A percentile compares a stretch with the other conserved stretches of the same genome.
Conservation (phyloP, 31 red algal species). For the Endocladia muricata region DNA sequence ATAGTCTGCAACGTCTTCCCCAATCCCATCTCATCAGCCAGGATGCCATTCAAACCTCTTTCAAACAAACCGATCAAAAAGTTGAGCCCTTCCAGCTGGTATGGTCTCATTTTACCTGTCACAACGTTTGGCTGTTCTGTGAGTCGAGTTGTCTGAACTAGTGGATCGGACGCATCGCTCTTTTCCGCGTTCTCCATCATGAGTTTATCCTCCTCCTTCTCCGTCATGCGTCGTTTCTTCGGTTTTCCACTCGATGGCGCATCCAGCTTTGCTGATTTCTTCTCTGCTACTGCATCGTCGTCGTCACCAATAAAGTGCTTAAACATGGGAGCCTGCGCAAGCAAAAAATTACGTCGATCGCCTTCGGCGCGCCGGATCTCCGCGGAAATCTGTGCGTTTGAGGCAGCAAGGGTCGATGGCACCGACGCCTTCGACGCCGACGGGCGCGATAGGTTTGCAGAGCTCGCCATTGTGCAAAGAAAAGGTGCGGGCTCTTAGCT, state of each 20-base stretch:
- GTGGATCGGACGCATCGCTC: conserved; percentile 48
- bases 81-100: conserved; percentile 99
- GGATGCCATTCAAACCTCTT: conserved; percentile 96
- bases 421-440: neutral
- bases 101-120: conserved; percentile 83
- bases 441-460: no score
- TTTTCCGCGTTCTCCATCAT: conserved; percentile 83
- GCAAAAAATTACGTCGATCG: conserved; percentile 82
- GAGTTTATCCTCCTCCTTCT: conserved; percentile 96
- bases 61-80: conserved; percentile 93
- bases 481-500: no score
- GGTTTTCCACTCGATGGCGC: conserved; percentile 12
- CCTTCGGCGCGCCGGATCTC: conserved; percentile 54
- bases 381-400: conserved; percentile 43
- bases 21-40: conserved; percentile 99
- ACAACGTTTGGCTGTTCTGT: conserved; percentile 82
- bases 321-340: conserved; percentile 92
- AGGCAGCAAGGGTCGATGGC: conserved; percentile 28
- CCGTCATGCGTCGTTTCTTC: conserved; percentile 89
- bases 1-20: conserved; percentile 98
- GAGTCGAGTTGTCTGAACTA: conserved; percentile 81
- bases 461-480: no score
- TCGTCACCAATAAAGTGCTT: conserved; percentile 86
- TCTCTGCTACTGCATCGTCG: conserved; percentile 6
- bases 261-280: conserved; percentile 4